Evolutionary conservation across 176 grass and related monocot genomes (phyloP), one percentile per base, ranked within the genome.

Genomic region (Oryza meyeriana): DNA sequence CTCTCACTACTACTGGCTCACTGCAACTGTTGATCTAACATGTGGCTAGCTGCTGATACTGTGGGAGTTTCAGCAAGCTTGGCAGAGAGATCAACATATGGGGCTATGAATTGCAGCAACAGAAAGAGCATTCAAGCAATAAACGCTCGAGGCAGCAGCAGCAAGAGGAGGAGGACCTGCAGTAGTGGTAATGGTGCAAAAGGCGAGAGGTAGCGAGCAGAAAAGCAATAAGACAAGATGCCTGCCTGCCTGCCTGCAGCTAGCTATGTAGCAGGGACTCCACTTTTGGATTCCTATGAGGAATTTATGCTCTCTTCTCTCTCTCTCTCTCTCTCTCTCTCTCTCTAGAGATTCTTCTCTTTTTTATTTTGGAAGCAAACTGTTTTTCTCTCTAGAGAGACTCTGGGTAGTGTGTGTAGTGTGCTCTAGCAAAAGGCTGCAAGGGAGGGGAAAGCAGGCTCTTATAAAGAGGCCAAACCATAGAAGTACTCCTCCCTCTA

Each of bases 181-280:
- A 10, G 20, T 36, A 22, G 33, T 81, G 59, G 35, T 48, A 48
- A 65, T 50, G 59, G 69, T 45, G 77, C 72, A 68, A 81, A 86
- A 81, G 84, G 38, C 69, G 33, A 76, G 66, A 42, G 69, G 58
- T 42, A 67, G 75, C 59, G 61, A 86, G 71, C 69, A 66, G 31
- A 50, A 81, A 74, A 81, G 84, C 85, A 82, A 68, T 71, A 82
- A 72, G 83, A 86, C 88, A 90, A 86, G 82, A 80, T 72, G 71
- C 64, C 69, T 61, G 77, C 69, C 58, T 69, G 73, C 61, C 27
- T 45, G 69, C 70, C 29, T 65, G 40, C 29, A 65, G 81, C 3
- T 58, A 70, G 65, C 28, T 38, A 65, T 27, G 32, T 34, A 42
- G 8, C 10, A 25, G 41, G 82, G 30, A 41, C 61, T 75, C 45